Conservation (phyloP, 768 basidiomycete species). For the Trametopsis cervina region DNA sequence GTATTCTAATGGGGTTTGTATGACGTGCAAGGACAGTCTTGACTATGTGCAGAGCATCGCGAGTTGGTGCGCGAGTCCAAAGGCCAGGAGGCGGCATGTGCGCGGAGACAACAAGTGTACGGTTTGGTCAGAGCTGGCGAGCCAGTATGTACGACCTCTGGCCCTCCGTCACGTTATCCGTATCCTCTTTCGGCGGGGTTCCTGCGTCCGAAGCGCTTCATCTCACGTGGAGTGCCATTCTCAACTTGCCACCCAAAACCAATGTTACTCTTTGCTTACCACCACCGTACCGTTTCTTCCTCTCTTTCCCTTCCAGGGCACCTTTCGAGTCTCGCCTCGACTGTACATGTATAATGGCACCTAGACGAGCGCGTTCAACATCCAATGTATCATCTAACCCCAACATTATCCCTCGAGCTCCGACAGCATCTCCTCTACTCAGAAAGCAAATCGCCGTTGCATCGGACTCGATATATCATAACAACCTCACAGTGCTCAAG, state of each 20-base stretch:
- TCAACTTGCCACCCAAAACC: not conserved
- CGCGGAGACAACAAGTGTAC: not conserved
- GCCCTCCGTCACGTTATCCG: too few relatives aligned
- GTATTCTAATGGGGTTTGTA: slow-evolving; percentile 19
- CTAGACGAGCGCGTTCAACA: slow-evolving; percentile 20
- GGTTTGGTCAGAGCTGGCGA: not conserved
- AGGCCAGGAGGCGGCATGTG: not conserved
- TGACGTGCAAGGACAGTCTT: slow-evolving; percentile 15
- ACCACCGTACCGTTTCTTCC: not conserved
- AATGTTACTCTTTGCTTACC: not conserved
- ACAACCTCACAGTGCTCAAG: slow-evolving; percentile 76
- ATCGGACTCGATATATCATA: slow-evolving; percentile 40
- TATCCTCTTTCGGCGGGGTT: not conserved
- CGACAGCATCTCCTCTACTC: slow-evolving; percentile 12
- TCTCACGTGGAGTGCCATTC: not conserved
- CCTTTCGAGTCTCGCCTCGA: slow-evolving; percentile 1
- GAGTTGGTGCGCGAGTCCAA: slow-evolving; percentile 4
- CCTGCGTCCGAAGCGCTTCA: not conserved
- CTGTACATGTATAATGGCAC: slow-evolving; percentile 16
- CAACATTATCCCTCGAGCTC: slow-evolving; percentile 13
- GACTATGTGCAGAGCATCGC: slow-evolving; percentile 19
- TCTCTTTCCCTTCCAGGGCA: not conserved
- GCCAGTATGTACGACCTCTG: too few relatives aligned
- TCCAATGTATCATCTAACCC: slow-evolving; percentile 15
- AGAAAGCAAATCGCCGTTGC: slow-evolving; percentile 15